Conservation (phyloP, 2,329 filamentous ascomycete genomes). For the Arthrobotrys sphaeroides region DNA sequence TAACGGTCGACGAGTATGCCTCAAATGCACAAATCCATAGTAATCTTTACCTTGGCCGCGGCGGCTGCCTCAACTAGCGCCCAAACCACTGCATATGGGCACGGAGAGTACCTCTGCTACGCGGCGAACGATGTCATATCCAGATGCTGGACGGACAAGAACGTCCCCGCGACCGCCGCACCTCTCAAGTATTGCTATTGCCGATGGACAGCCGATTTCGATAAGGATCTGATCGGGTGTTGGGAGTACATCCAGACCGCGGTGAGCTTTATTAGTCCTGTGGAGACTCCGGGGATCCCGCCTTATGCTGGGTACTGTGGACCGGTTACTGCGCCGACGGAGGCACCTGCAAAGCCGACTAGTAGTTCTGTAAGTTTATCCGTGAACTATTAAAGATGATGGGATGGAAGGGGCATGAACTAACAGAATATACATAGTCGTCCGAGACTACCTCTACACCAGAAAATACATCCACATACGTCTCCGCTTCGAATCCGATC, state of each 20-base stretch:
- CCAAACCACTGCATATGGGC: constrained; percentile 7
- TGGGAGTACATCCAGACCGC: constrained; percentile 35
- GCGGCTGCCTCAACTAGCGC: neutral
- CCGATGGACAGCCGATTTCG: constrained; percentile 28
- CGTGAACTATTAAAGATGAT: neutral
- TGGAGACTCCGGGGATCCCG: constrained; percentile 21
- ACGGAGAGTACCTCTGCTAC: constrained; percentile 35
- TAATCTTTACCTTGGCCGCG: neutral
- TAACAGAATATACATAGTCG: neutral
- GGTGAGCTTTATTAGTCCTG: constrained; percentile 20
- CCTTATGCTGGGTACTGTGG: constrained; percentile 29
- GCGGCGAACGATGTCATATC: constrained; percentile 18
- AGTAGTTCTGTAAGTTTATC: constrained; percentile 10
- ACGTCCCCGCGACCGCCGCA: constrained; percentile 9
- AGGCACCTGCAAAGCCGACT: neutral
- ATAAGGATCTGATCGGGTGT: constrained; percentile 23
- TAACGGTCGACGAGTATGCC: too few species aligned
- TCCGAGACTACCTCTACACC: neutral
- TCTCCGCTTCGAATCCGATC: constrained; percentile 21
- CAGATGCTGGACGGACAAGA: constrained; percentile 23
- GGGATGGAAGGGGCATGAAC: neutral
- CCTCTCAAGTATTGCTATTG: constrained; percentile 29
- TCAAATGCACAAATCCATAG: constrained; percentile 4
- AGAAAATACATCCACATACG: constrained; percentile 3
- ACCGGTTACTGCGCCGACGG: constrained; percentile 3